Conservation (phyloP, 331 rosid species). For the Malus hybrid region DNA sequence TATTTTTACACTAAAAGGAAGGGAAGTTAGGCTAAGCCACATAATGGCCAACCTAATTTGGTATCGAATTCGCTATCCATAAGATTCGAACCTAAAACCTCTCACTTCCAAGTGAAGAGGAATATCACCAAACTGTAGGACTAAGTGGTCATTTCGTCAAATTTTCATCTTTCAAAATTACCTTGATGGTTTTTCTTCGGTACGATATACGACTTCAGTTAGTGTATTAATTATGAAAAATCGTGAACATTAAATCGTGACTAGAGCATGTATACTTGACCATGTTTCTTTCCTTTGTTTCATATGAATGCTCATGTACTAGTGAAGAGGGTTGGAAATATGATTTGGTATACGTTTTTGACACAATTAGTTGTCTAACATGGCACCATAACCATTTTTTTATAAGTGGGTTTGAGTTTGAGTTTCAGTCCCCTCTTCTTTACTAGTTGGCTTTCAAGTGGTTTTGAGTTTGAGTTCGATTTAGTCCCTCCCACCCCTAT, state of each 20-base stretch:
- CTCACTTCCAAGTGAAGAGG: no score
- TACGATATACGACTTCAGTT: no score
- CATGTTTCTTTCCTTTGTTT: not conserved
- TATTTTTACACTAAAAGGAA: no score
- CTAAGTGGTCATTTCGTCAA: accelerated
- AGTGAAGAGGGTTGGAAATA: not conserved
- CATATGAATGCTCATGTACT: not conserved
- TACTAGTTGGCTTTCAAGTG: not conserved
- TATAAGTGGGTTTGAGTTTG: not conserved
- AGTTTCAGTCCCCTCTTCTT: not conserved
- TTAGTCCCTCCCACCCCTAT: not conserved
- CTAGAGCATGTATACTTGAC: no score
- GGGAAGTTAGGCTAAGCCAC: accelerated
- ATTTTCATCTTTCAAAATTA: not conserved
- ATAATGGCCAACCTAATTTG: no score
- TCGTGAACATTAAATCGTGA: no score
- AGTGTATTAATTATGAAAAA: no score
- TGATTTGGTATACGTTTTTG: not conserved
- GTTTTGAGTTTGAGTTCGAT: not conserved
- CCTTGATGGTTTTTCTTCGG: not conserved
- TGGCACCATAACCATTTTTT: no score
- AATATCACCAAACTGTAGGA: no score
- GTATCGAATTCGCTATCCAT: no score
- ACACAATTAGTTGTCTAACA: not conserved
- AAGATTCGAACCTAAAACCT: no score